Evolutionary conservation across 2,329 filamentous ascomycete genomes (phyloP), one percentile per base, ranked within the genome.

Genomic region (Colletotrichum tropicale): DNA sequence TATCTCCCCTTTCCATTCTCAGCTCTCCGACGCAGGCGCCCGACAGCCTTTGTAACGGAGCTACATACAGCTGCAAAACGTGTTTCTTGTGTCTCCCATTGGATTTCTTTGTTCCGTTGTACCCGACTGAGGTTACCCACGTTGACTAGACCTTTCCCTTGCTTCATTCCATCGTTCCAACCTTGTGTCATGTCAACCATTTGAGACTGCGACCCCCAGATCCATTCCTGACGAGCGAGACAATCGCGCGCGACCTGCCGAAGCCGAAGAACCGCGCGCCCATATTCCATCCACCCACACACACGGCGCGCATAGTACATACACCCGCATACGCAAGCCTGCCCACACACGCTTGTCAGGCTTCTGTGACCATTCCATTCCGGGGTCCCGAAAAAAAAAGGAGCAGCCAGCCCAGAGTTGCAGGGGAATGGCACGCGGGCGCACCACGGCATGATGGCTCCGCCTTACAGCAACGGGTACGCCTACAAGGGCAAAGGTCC

Each of bases 381-480:
- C 71, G n/a, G 71, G 66, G 48, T 18, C 66, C 34, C 13, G 43
- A 67, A 75, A 28, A 67, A 36, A 72, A 36, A 73, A 68, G 70
- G 74, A 71, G 38, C 71, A 61, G 28, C 28, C n/a, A 52, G 12
- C 43, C 43, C 43, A 52, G 28, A 32, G 66, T 62, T 71, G 43
- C 70, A 73, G 74, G 77, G 78, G 79, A 71, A 83, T 83, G 82
- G 82, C 81, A 77, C 75, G 75, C 77, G 64, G 77, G 68, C 56
- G 71, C 71, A 64, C 16, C 36, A 64, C 61, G 61, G 34, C 76
- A 71, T 67, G 77, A 80, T 76, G 83, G 83, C 84, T 80, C 82
- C 82, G 82, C 81, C 83, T 79, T 84, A 85, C 84, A 85, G 81
- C 81, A 84, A 79, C 77, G 80, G 81, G 32, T 77, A 72, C 71